Evolutionary conservation across 495 filamentous ascomycete species (phyloP).

Genomic region (Lasiosphaeria hispida): DNA sequence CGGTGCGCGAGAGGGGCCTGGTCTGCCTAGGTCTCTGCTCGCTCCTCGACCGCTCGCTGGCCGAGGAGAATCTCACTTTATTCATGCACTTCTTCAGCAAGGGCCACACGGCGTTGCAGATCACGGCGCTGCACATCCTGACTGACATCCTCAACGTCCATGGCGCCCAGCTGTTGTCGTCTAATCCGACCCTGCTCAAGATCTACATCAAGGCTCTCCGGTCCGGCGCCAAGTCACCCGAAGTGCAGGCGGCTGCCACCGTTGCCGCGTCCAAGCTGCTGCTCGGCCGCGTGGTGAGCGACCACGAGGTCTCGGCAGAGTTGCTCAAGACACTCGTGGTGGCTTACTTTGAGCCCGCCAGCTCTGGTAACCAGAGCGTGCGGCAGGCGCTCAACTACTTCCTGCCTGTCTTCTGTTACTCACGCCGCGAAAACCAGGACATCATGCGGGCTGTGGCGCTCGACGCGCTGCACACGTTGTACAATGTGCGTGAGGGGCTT

Average conservation of each 20-base stretch:
- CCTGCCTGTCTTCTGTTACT: constrained; percentile 92
- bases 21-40: constrained; percentile 87
- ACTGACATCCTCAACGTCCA: constrained; percentile 89
- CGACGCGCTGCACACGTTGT: constrained; percentile 63
- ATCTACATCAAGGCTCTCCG: constrained; percentile 75
- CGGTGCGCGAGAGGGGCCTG: constrained; percentile 85
- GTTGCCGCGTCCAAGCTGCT: constrained; percentile 82
- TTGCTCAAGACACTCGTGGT: constrained; percentile 79
- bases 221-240: constrained; percentile 60
- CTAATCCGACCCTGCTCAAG: constrained; percentile 65
- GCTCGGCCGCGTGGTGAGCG: constrained; percentile 65
- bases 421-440: constrained; percentile 71
- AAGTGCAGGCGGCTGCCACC: constrained; percentile 79
- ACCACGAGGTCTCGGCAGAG: constrained; percentile 56
- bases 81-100: constrained; percentile 96
- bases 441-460: constrained; percentile 71
- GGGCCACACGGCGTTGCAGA: constrained; percentile 84
- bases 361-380: constrained; percentile 77
- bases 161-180: constrained; percentile 65
- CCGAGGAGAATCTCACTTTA: constrained; percentile 86
- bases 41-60: constrained; percentile 84
- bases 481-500: constrained; percentile 64
- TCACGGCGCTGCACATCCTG: constrained; percentile 87
- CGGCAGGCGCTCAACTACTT: constrained; percentile 91
- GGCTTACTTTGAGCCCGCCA: constrained; percentile 88